Evolutionary conservation across 163 green algal genomes (phyloP), one percentile per base, ranked within the genome.

Genomic region (Scenedesmus sp.): DNA sequence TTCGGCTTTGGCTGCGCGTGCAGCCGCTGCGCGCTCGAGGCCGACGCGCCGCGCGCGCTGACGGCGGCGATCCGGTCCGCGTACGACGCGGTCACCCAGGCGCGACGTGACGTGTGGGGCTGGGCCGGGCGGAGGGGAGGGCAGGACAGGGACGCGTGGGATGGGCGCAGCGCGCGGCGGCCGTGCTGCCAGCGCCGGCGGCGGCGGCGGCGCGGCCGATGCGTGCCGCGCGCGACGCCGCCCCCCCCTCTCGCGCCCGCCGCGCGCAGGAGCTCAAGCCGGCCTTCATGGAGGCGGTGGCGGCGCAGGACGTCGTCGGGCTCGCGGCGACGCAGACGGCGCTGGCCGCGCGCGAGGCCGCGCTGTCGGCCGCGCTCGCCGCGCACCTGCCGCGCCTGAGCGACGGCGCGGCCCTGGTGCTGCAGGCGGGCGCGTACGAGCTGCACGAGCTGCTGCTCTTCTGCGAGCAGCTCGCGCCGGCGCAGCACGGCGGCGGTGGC

Each of bases 1-100:
- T 87, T 78, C 70, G 83, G 78, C 33, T 87, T 87, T 45, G 11
- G 1, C 1, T 87, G 83, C 73, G 64, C 31, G 54, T 87, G 83
- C 67, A 47, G 24, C 0, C 66, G 78, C 42, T 87, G 83, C 47
- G n/a, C 29, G 24, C 56, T 80, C 6, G 82, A 87, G 53, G 56
- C 53, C 15, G 26, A 33, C n/a, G 36, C 65, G 20, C 77, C 82
- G 29, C 31, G 29, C 31, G 34, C 67, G 51, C 29, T 85, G 65
- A 50, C 58, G 74, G 24, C 62, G 33, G 31, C 28, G 31, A 6
- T 80, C 39, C 18, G 39, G 57, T 4, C 62, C 4, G 31, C 36
- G 10, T 78, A 62, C 31, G 20, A 13, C 7, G 13, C 28, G 2
- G 48, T 65, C 2, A 45, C 56, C 9, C 33, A 48, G 48, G 51